phyloP scores from a whole-genome alignment of 2,329 filamentous ascomycete genomes.

The Purpureocillium takamizusanense region DNA sequence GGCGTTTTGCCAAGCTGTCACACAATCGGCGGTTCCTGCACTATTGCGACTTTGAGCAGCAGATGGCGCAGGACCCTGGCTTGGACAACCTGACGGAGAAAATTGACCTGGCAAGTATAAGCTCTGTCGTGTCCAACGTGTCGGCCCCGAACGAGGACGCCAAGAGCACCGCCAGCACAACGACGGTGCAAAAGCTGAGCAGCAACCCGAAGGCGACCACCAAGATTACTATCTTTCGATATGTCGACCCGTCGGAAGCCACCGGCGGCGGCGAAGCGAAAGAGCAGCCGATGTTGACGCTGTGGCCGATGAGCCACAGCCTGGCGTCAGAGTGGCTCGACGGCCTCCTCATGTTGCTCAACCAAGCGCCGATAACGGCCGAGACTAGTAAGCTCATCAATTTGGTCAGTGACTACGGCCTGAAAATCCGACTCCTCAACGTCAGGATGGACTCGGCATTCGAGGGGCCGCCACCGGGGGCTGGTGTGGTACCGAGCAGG shows the following conservation, averaged over 20 bases:
- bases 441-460: slow-evolving; percentile 74
- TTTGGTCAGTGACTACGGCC: slow-evolving; percentile 78
- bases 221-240: slow-evolving; percentile 87
- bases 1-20: slow-evolving; percentile 80
- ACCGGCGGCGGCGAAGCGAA: slow-evolving; percentile 22
- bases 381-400: slow-evolving; percentile 87
- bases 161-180: slow-evolving; percentile 32
- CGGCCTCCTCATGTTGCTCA: slow-evolving; percentile 86
- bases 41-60: slow-evolving; percentile 72
- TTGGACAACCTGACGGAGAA: slow-evolving; percentile 70
- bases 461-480: slow-evolving; percentile 56
- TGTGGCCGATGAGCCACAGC: slow-evolving; percentile 72
- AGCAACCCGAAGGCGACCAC: slow-evolving; percentile 47
- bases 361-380: slow-evolving; percentile 92
- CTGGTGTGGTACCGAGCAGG: slow-evolving; percentile 68
- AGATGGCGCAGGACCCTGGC: slow-evolving; percentile 54
- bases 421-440: slow-evolving; percentile 89
- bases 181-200: slow-evolving; percentile 28
- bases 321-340: slow-evolving; percentile 95
- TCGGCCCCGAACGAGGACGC: slow-evolving; percentile 52
- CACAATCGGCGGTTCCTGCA: slow-evolving; percentile 87
- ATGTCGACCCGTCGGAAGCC: slow-evolving; percentile 33
- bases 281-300: slow-evolving; percentile 70
- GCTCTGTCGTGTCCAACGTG: slow-evolving; percentile 89
- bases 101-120: slow-evolving; percentile 79